Evolutionary conservation across 805 yeast genomes (phyloP), one percentile per base, ranked within the genome.

Genomic region (Starmera quercuum): DNA sequence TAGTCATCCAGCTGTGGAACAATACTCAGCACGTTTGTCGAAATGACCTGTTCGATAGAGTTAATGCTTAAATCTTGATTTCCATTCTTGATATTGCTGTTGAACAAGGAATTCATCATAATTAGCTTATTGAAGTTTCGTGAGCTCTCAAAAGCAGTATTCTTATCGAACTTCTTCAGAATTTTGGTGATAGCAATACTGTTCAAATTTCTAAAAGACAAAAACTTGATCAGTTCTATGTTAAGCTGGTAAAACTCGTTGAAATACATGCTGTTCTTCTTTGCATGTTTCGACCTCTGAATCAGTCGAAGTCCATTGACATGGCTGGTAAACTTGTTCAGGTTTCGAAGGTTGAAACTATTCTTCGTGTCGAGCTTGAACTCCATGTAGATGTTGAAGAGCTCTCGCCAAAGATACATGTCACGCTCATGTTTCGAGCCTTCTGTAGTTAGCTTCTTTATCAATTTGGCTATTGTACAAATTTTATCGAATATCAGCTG

Each of bases 1-100:
- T 80, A 82, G 51, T 83, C 90, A 31, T 82, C 88, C 5, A 83
- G 56, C 51, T 80, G 88, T 2, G 92, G 92, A 2, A 80, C 59
- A 2, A 82, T 54, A 20, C 68, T 64, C 24, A 82, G 53, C 13
- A 82, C 54, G 18, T 73, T 63, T 17, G 61, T 62, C 20, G 78
- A 69, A 22, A 82, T 74, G 20, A 78, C 64, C 20, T 46, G 51
- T 22, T 51, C 56, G 16, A 51, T 47, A 0, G 49, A 17, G 0
- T 35, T 32, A 2, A 42, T 33, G 5, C 41, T 20, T 1, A 51
- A 42, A 33, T 24, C 57, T 64, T 47, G 81, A 76, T 17, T 78
- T 64, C 15, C 68, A 63, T 41, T 66, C 69, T 0, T 79, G 71
- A 29, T 78, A 53, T 7, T 78, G 69, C 9, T 56, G 50, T n/a